Base-by-base conservation (phyloP, 768 basidiomycete genomes). In the Podaxis sp. region DNA sequence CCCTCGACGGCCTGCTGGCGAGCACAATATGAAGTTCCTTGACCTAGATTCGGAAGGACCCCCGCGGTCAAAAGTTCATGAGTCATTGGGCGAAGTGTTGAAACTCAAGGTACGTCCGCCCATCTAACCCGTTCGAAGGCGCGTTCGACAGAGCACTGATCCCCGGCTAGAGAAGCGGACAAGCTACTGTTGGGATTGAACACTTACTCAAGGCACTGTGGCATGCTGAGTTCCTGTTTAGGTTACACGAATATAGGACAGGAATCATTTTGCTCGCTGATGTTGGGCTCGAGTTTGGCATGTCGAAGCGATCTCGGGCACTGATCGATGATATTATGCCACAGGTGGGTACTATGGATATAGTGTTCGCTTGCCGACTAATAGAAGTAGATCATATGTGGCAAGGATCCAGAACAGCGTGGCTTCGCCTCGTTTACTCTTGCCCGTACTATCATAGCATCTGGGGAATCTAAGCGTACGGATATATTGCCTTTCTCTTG, bases 251-350 rank as follows among this genome's bases (percentile, higher is more conserved):
- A 24, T 91, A 94, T 68, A 81, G 93, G 60, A 83, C 85, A 3
- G 87, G 84, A 0, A 80, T 90, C 36, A 80, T 90, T 63, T 71
- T 93, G 36, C 81, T 94, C 19, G 93, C 93, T 1, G 93, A 95
- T 67, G 74, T 91, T 64, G 85, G 86, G 7, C 74, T 94, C 19
- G 90, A 93, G 67, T 89, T 90, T 69, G 88, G 87, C 15, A 85
- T 93, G 82, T 82, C 88, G 13, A 82, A 84, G 67, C 81, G 85
- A 63, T 87, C 85, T 61, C 79, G 76, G 65, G 80, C 79, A 61
- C 80, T 93, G 55, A 67, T 95, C 51, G 88, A 92, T 53, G 91
- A 90, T 63, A 85, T 93, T 51, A 82, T 94, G 79, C 93, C 93
- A 22, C 93, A 94, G 76, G 93, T 89, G 62, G 63, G 76, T 66